Conservation (phyloP, 139 green algal genomes). For the Picochlorum sp. region DNA sequence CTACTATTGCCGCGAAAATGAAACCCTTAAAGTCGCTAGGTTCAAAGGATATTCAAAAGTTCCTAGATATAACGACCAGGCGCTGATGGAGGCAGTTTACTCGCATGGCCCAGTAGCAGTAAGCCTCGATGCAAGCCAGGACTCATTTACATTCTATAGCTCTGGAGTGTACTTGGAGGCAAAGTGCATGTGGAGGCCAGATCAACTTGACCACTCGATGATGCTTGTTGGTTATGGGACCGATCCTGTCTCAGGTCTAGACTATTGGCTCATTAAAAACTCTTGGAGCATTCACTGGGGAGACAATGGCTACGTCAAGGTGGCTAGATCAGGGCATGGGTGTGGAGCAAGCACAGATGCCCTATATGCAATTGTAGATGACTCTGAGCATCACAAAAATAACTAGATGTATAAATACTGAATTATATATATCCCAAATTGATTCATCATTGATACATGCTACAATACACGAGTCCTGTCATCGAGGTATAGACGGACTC, state of each 20-base stretch:
- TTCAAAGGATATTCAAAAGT: slow-evolving; percentile 39
- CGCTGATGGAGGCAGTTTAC: slow-evolving; percentile 40
- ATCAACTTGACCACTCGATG: slow-evolving; percentile 61
- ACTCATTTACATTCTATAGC: slow-evolving; percentile 55
- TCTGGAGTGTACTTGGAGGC: slow-evolving; percentile 20
- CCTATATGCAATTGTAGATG: slow-evolving; percentile 35
- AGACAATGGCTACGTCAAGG: slow-evolving; percentile 40
- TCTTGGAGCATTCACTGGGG: slow-evolving; percentile 21
- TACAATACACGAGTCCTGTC: neutral
- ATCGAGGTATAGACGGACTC: neutral
- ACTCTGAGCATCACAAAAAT: neutral
- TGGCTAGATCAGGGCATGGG: slow-evolving; percentile 17
- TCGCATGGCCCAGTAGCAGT: slow-evolving; percentile 20
- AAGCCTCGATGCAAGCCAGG: slow-evolving; percentile 42
- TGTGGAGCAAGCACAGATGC: slow-evolving; percentile 35
- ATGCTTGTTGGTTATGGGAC: slow-evolving; percentile 64
- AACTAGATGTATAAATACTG: neutral
- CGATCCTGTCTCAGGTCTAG: neutral
- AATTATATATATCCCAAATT: neutral
- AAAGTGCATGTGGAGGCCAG: slow-evolving; percentile 34
- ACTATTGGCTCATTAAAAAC: slow-evolving; percentile 31
- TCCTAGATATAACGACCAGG: slow-evolving; percentile 26
- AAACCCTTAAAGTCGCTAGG: neutral
- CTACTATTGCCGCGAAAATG: slow-evolving; percentile 25
- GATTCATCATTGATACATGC: too few species aligned